Conservation (phyloP, 2,329 filamentous ascomycete species). For the Macrophomina pseudophaseolina region DNA sequence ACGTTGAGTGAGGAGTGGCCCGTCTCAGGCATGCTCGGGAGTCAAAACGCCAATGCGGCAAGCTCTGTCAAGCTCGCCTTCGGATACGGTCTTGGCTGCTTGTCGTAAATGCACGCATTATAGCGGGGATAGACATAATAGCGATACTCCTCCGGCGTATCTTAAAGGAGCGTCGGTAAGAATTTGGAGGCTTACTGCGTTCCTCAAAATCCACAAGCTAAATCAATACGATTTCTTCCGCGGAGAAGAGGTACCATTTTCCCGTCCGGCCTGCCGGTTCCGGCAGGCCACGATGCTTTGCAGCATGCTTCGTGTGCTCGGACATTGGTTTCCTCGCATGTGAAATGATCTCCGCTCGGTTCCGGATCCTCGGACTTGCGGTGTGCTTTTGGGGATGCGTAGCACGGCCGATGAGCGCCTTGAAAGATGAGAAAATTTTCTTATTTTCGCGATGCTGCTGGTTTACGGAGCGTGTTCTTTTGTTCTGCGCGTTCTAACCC, state of each 20-base stretch:
- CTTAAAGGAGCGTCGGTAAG: too few relatives aligned
- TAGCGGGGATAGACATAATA: background rate
- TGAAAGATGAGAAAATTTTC: too few relatives aligned
- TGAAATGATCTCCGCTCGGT: background rate
- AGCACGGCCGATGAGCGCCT: background rate
- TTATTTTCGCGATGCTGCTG: too few relatives aligned
- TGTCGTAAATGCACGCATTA: background rate
- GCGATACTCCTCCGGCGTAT: background rate
- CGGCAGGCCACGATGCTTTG: background rate
- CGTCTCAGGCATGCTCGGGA: background rate
- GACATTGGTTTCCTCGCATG: conserved; percentile 11
- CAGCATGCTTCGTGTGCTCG: background rate
- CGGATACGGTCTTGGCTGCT: background rate
- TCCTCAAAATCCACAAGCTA: background rate
- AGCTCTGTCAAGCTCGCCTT: background rate
- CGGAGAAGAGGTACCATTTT: background rate
- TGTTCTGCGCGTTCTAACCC: too few relatives aligned
- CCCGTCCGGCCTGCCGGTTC: background rate
- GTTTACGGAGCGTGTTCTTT: too few relatives aligned
- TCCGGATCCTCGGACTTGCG: conserved; percentile 4
- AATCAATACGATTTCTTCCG: background rate
- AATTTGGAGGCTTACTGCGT: too few relatives aligned
- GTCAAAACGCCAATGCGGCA: background rate
- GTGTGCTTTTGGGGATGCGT: background rate
- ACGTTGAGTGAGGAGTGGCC: background rate